Base-by-base conservation (phyloP, 768 basidiomycete species). In the Leccinum broughii region DNA sequence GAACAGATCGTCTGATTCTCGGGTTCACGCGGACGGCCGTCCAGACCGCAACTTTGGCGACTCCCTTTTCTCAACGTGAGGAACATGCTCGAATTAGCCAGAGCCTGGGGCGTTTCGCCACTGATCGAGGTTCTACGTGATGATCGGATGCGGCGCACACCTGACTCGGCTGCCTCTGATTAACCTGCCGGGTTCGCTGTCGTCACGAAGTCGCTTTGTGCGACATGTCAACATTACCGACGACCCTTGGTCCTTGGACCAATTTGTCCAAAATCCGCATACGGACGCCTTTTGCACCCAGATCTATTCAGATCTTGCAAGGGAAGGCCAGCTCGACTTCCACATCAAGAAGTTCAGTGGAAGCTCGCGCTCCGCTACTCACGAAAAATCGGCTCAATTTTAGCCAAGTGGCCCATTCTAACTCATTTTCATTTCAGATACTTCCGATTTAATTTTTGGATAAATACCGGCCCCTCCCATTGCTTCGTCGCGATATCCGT, bases 381-480 rank as follows among this genome's bases (percentile, higher is more conserved):
- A 68, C 70, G 64, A 64, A 59, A 54, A 44, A 52, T 50, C 64
- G 56, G 59, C 62, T 68, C 64, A 68, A 71, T 66, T 73, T 71
- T 72, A 75, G 66, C 60, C 64, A 59, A 51, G 64, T 57, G 65
- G 64, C 34, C 60, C 67, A 54, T 63, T 64, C 59, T 64, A 71
- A 4, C 24, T 56, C 57, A 57, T 60, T 60, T 56, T 53, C 49
- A 58, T 64, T 65, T 62, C 60, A 54, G 57, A 15, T 58, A 52
- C 15, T 59, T 37, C 58, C 54, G 44, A 55, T 37, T 54, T 35
- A 20, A 56, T 57, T 64, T 68, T 57, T 54, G 62, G 52, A 67
- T 74, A 75, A 70, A 74, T 74, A 75, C 61, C 60, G 50, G 62
- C 52, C 9, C 37, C n/a, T 54, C 55, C 64, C 44, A 35, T 37